Evolutionary conservation across 202 grass and related monocot genomes (phyloP), one percentile per base, ranked within the genome.

Genomic region (Musa balbisiana): DNA sequence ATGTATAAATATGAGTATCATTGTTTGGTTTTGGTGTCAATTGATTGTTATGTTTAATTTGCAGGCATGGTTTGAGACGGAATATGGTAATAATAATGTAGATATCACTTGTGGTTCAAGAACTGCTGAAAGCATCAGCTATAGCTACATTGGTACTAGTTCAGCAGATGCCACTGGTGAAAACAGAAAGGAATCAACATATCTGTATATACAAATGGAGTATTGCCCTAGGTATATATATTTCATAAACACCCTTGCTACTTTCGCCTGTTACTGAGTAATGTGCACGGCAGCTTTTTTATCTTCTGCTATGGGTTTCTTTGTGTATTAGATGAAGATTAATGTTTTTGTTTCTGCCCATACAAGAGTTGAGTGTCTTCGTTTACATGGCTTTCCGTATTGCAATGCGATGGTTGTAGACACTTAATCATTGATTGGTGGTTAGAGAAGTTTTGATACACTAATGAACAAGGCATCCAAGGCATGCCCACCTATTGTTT

Each of bases 131-230:
- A 91, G 88, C 77, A 87, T 76, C 81, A 85, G 80, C 55, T 80
- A 72, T 56, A 97, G 90, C 76, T 87, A 84, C 21, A 73, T 86
- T 0, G 90, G 88, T 70, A 75, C 87, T 79, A 98, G 66, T 71
- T 84, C 81, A 75, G 86, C 84, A 53, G 84, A 93, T 88, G 82
- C 73, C 63, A 76, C 82, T 85, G 89, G 65, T 86, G 87, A 76
- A 71, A 80, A 87, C 82, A 89, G 79, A 83, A 78, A 86, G 82
- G 88, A 93, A 93, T 91, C 73, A 21, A 98, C 90, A 50, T 93
- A 93, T 83, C 81, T 98, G 84, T 93, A 98, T 72, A 98, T 98
- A 66, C 94, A 98, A 89, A 98, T 98, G 94, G 94, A 98, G 72
- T 97, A 93, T 86, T 97, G 93, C 55, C 93, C 90, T 67, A 87